Base-by-base conservation (phyloP, 2,329 filamentous ascomycete species). In the Colletotrichum agaves region DNA sequence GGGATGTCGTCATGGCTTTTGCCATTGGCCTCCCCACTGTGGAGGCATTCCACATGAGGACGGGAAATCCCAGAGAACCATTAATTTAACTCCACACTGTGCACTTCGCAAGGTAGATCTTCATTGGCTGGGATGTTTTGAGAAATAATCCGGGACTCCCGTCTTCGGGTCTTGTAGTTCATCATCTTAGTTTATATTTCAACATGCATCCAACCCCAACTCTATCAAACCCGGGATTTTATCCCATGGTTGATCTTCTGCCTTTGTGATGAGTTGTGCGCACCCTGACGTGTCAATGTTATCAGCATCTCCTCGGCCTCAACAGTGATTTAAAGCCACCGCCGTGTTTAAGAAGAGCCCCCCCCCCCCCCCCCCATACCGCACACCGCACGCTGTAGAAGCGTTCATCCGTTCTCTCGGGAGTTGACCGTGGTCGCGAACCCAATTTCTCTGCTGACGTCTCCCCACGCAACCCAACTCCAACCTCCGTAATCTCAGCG, bases 1-100 rank as follows among this genome's bases (percentile, higher is more conserved):
- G 64, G 64, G 64, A 63, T 67, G 64, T 63, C 64, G 64, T 67
- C 64, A 58, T 67, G 13, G 27, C 15, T 12, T 33, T 52, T 47
- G 11, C 21, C 21, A n/a, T 27, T 41, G 49, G 50, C 17, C 3
- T 35, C 33, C 1, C 63, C 63, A 55, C 62, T 50, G 62, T 64
- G n/a, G 6, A 39, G 12, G 37, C 23, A 6, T 6, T 27, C 4
- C 5, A 27, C 5, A 27, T n/a, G n/a, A n/a, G n/a, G n/a, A n/a
- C n/a, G n/a, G n/a, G n/a, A n/a, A n/a, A n/a, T n/a, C n/a, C n/a
- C n/a, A n/a, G n/a, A n/a, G n/a, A n/a, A n/a, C 27, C 27, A 27
- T 8, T 27, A 7, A 33, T 15, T 31, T 15, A 21, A 13, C 13
- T 33, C 33, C 4, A 15, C 31, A 50, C 47, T 50, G 47, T 50